phyloP scores from a whole-genome alignment of 2,329 filamentous ascomycete genomes.

The Diaporthe amygdali region DNA sequence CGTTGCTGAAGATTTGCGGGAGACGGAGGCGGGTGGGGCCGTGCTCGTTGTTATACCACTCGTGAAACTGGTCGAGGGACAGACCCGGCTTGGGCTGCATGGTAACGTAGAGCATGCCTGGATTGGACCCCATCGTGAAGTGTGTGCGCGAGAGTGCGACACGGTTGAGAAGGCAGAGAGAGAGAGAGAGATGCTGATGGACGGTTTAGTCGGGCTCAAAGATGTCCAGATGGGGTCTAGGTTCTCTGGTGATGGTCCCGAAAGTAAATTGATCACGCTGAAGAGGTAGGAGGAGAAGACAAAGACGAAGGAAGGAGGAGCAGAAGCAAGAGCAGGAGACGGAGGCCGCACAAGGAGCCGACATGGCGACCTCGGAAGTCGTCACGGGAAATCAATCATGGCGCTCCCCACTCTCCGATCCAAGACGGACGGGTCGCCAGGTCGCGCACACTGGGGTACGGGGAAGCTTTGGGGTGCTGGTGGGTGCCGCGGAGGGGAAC shows the following conservation, averaged over 20 bases:
- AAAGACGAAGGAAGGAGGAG: neutral
- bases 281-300: neutral
- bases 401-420: slow-evolving; percentile 8
- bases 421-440: neutral
- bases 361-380: slow-evolving; percentile 5
- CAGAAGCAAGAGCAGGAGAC: too few relatives aligned
- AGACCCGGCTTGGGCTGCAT: slow-evolving; percentile 78
- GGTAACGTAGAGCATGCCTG: slow-evolving; percentile 82
- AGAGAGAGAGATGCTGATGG: neutral
- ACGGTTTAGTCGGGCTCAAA: neutral
- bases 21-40: slow-evolving; percentile 80
- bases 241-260: neutral
- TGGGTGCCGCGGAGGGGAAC: neutral
- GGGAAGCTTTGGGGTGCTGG: neutral
- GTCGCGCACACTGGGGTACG: neutral
- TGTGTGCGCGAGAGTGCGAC: neutral
- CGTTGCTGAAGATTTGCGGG: slow-evolving; percentile 74
- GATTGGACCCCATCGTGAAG: slow-evolving; percentile 38
- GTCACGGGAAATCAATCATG: neutral
- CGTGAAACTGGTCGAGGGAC: slow-evolving; percentile 75
- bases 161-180: neutral
- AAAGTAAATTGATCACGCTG: neutral
- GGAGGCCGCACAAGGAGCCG: neutral
- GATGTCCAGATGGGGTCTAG: neutral
- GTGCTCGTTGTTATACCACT: slow-evolving; percentile 96